Base-by-base conservation (phyloP, 352 stramenopile genomes). In the Phytophthora kernoviae region DNA sequence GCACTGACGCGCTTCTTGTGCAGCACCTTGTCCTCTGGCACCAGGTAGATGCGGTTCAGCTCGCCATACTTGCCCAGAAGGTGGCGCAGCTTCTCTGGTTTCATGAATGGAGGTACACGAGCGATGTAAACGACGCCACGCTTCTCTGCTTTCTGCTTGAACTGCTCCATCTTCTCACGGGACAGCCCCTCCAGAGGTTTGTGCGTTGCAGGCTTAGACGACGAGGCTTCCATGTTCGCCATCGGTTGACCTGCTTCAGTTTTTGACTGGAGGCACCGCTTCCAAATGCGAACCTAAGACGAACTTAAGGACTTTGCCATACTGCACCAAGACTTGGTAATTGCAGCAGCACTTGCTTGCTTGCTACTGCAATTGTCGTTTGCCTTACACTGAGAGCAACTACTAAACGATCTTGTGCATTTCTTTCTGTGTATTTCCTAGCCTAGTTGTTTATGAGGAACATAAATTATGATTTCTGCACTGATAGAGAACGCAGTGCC, bases 31-130 rank as follows among this genome's bases (percentile, higher is more conserved):
- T 99, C 96, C 78, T 99, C 97, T 57, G 97, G 96, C 53, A 97
- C 96, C 21, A 99, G 71, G 82, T 99, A 99, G 17, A 99, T 90
- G 42, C 94, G 89, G 32, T 96, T 96, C 27, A 99, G 86, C 46
- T 91, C 77, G 22, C 93, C 96, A 68, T 97, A 98, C 62, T 98
- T 81, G 18, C 73, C 75, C 27, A 99, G 67, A 33, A 99, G 62
- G 49, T 92, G 80, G 59, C 95, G 97, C 32, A 99, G 72, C 71
- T 99, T 99, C 54, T 97, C 91, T 1, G 95, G 95, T 54, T 97
- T 98, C 96, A 99, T 99, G 58, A 96, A 97, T 10, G 97, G 96
- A 42, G 97, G 97, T 40, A 99, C 83, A 30, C 95, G 92, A 22
- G 93, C 93, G 53, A 99, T 88, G 82, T 99, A 99, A 15, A 87